Conservation (phyloP, 2,329 filamentous ascomycete species). For the Xylariales sp. region DNA sequence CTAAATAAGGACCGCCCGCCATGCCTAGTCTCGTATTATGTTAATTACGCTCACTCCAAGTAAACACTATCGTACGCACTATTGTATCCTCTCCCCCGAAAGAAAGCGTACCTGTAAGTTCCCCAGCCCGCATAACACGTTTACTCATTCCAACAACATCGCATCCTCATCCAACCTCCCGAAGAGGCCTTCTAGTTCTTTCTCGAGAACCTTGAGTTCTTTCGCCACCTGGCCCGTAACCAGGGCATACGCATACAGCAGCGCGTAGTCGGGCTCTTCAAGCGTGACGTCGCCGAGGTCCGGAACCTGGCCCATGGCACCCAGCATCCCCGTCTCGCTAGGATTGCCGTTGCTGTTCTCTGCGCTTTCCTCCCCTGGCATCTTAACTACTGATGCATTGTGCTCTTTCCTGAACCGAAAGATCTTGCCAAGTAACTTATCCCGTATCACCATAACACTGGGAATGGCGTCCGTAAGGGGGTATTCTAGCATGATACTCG, state of each 20-base stretch:
- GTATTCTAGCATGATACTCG: conserved; percentile 93
- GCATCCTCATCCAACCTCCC: conserved; percentile 71
- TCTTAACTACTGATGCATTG: conserved; percentile 55
- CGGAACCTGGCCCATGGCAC: conserved; percentile 41
- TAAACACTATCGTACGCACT: not conserved
- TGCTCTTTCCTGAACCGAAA: conserved; percentile 85
- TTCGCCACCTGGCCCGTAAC: conserved; percentile 75
- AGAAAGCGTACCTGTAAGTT: not conserved
- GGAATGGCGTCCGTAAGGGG: conserved; percentile 90
- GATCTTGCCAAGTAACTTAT: conserved; percentile 86
- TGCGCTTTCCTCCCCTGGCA: conserved; percentile 17
- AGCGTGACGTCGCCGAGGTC: conserved; percentile 55
- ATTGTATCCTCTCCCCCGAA: not conserved
- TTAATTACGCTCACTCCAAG: not conserved
- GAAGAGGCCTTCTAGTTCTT: conserved; percentile 72
- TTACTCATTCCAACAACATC: conserved; percentile 63
- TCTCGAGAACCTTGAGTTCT: conserved; percentile 70
- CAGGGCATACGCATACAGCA: conserved; percentile 89
- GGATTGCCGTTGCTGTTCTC: conserved; percentile 19
- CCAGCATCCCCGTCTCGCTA: conserved; percentile 29
- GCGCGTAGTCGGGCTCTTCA: conserved; percentile 85
- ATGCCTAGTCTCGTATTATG: not conserved
- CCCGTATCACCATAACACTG: conserved; percentile 81
- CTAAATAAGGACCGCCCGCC: not conserved
- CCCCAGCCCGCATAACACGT: conserved; percentile 11